Base-by-base conservation (phyloP, 495 filamentous ascomycete genomes). In the Hypomontagnella submonticulosa region DNA sequence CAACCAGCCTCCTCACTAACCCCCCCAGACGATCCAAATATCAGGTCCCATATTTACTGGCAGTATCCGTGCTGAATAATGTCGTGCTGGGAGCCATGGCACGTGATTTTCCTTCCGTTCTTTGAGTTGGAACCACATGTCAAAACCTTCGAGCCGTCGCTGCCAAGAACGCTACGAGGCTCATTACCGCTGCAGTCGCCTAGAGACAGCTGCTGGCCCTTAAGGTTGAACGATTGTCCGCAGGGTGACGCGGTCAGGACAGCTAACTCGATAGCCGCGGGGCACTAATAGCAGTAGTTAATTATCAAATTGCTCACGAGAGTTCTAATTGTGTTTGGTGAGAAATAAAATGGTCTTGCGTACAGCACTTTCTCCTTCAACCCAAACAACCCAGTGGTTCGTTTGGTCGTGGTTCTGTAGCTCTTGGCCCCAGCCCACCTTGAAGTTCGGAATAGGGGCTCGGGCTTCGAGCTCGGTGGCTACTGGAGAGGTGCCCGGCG, bases 41-140 rank as follows among this genome's bases (percentile, higher is more conserved):
- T 11, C 27, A 1, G 4, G 33, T 27, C 6, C 23, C 1, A 20
- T 37, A 4, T 23, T 11, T 27, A 48, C 30, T 27, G 20, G 23
- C 52, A 56, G 40, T n/a, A 56, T 12, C 38, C 38, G n/a, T 56
- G 20, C 51, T 55, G 37, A 20, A 55, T 8, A 12, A 55, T 55
- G 16, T 55, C 51, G 12, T 55, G 51, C 37, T 55, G 19, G 51
- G 3, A 4, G 12, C 37, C 51, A 4, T 55, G 36, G 51, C 37
- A 55, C 7, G 18, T 55, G 37, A 55, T 55, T 18, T 55, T 42
- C 51, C 20, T 42, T 19, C 23, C 23, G 6, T 32, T 16, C 51
- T 55, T 55, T 19, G 36, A 36, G 20, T 55, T 55, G 20, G 51
- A 9, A 10, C 37, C 38, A 20, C 51, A 55, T 11, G 19, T 5